Evolutionary conservation across 2,329 filamentous ascomycete species (phyloP).

Genomic region (Verticillium longisporum): DNA sequence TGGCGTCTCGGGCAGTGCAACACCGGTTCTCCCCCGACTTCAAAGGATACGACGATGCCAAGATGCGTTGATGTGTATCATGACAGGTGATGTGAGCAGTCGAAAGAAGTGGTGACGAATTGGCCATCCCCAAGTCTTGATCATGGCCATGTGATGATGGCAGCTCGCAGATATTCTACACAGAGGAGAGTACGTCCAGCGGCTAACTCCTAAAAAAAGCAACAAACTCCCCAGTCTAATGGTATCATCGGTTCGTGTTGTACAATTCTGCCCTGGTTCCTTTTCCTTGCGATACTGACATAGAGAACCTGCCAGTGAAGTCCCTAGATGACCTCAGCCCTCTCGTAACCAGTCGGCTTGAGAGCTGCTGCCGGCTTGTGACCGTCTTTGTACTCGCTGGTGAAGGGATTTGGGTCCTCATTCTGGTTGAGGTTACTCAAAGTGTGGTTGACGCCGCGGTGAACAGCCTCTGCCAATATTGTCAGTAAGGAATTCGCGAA

Average conservation of each 20-base stretch:
- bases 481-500: neutral
- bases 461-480: slow-evolving; percentile 61
- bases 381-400: slow-evolving; percentile 66
- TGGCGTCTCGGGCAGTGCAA: neutral
- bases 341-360: slow-evolving; percentile 71
- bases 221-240: neutral
- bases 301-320: neutral
- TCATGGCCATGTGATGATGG: neutral
- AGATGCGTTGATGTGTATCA: neutral
- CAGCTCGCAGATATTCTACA: neutral
- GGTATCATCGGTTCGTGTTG: slow-evolving; percentile 1
- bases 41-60: neutral
- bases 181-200: neutral
- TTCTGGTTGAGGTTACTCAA: slow-evolving; percentile 80
- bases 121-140: neutral
- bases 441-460: slow-evolving; percentile 94
- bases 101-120: neutral
- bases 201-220: neutral
- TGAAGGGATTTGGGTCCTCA: slow-evolving; percentile 87
- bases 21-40: neutral
- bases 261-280: neutral
- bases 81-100: neutral
- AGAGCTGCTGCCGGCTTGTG: slow-evolving; percentile 60
- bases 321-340: slow-evolving; percentile 64
- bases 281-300: neutral